These are phyloP conservation scores for Schizosaccharomyces cryophilus DNA, from an alignment of 805 yeast species.

Conservation along the genomic window DNA sequence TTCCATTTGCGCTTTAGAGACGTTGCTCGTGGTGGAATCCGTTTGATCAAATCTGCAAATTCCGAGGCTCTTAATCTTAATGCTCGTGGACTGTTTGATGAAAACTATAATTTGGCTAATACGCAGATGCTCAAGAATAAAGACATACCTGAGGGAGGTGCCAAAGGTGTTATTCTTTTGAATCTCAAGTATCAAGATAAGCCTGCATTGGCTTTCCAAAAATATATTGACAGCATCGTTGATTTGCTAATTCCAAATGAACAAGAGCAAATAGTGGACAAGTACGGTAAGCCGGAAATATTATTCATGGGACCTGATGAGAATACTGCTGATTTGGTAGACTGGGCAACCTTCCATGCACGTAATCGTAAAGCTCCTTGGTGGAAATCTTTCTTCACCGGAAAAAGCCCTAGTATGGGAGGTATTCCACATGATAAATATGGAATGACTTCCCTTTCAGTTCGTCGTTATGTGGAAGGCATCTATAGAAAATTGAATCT, in stretches of 20 bases:
- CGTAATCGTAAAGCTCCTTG: conserved; percentile 76
- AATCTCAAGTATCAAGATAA: conserved; percentile 46
- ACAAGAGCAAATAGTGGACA: conserved; percentile 58
- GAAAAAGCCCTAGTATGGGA: conserved; percentile 74
- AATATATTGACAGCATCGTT: conserved; percentile 74
- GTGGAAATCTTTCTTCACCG: conserved; percentile 97
- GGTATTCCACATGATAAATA: conserved; percentile 96
- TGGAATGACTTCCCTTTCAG: conserved; percentile 93
- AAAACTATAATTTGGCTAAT: conserved; percentile 80
- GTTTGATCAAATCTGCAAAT: conserved; percentile 74
- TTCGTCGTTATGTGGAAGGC: conserved; percentile 71
- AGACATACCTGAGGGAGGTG: conserved; percentile 97
- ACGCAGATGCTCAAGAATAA: conserved; percentile 94
- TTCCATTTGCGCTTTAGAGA: conserved; percentile 93
- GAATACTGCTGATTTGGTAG: conserved; percentile 84
- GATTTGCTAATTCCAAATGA: conserved; percentile 54
- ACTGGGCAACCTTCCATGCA: conserved; percentile 95
- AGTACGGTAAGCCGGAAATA: conserved; percentile 65
- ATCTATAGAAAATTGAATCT: conserved; percentile 57
- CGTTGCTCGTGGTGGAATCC: conserved; percentile 93
- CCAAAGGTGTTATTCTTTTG: conserved; percentile 83
- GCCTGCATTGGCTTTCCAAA: conserved; percentile 67
- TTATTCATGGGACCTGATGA: conserved; percentile 98
- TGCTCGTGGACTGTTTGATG: conserved; percentile 76
- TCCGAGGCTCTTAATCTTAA: conserved; percentile 66